Conservation (phyloP, 2,329 filamentous ascomycete species). For the Dendryphion nanum region DNA sequence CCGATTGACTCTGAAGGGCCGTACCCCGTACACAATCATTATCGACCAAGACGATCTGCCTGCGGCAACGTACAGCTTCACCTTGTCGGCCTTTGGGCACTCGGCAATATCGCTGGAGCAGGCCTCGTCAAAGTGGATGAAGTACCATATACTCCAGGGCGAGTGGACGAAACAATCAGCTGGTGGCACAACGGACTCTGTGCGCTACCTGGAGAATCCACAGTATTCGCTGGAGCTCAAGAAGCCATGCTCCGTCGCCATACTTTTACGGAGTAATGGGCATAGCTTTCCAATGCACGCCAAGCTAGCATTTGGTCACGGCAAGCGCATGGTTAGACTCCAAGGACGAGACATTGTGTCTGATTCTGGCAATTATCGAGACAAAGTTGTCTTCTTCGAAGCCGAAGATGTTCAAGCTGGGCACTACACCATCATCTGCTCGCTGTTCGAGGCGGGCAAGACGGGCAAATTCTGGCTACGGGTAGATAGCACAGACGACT, state of each 20-base stretch:
- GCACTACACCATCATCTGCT: slow-evolving; percentile 83
- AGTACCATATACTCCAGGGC: slow-evolving; percentile 59
- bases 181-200: slow-evolving; percentile 77
- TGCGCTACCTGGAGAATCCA: slow-evolving; percentile 80
- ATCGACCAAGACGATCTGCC: slow-evolving; percentile 78
- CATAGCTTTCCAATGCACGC: slow-evolving; percentile 76
- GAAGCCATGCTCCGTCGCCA: slow-evolving; percentile 60
- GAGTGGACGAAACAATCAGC: slow-evolving; percentile 78
- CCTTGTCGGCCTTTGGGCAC: slow-evolving; percentile 77
- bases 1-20: slow-evolving; percentile 62
- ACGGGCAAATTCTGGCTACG: slow-evolving; percentile 71
- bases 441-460: slow-evolving; percentile 82
- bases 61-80: slow-evolving; percentile 75
- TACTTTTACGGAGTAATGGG: slow-evolving; percentile 69
- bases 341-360: slow-evolving; percentile 74
- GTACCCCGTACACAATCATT: slow-evolving; percentile 61
- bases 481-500: slow-evolving; percentile 63
- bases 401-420: slow-evolving; percentile 63
- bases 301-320: slow-evolving; percentile 76
- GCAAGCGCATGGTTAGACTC: slow-evolving; percentile 68
- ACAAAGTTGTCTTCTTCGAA: slow-evolving; percentile 71
- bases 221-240: slow-evolving; percentile 71
- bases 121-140: slow-evolving; percentile 60
- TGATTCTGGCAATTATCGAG: slow-evolving; percentile 85
- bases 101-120: slow-evolving; percentile 59